Conservation (phyloP, 2,329 filamentous ascomycete species). For the Neophaeococcomyces aloes region DNA sequence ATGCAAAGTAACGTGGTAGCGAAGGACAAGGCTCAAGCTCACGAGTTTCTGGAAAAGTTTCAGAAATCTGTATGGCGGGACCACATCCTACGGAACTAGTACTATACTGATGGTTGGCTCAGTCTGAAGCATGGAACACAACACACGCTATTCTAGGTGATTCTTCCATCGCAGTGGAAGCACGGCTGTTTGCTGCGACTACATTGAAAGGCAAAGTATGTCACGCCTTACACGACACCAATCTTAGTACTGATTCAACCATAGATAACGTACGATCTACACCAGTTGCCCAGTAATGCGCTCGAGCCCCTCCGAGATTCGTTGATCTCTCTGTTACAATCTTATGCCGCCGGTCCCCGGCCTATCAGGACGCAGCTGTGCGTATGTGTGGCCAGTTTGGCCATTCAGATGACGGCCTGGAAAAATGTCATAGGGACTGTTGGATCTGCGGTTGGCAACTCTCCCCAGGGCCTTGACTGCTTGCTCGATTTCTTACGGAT, state of each 20-base stretch:
- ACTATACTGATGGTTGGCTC: conserved; percentile 20
- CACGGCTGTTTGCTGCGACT: conserved; percentile 89
- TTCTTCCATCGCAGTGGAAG: conserved; percentile 62
- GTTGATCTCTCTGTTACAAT: conserved; percentile 67
- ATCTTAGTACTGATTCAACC: conserved; percentile 8
- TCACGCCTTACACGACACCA: conserved; percentile 10
- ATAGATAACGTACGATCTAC: conserved; percentile 91
- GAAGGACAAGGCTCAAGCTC: conserved; percentile 76
- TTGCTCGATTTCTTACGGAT: conserved; percentile 94
- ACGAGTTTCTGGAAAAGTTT: conserved; percentile 84
- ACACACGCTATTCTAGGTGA: conserved; percentile 81
- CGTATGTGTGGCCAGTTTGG: conserved; percentile 85
- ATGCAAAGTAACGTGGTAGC: conserved; percentile 78
- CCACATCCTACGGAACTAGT: neutral
- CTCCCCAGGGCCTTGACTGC: conserved; percentile 66
- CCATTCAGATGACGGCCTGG: conserved; percentile 93
- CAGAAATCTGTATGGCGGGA: conserved; percentile 76
- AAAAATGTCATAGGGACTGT: conserved; percentile 81
- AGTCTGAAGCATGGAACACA: conserved; percentile 69
- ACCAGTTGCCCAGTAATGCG: conserved; percentile 70
- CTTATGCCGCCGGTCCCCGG: conserved; percentile 71
- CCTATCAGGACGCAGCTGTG: conserved; percentile 81
- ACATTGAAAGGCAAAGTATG: conserved; percentile 94
- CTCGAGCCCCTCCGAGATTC: conserved; percentile 71
- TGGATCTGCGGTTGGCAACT: conserved; percentile 57